Evolutionary conservation across 148 eudicot species (phyloP).

Genomic region (Fagopyrum esculentum): DNA sequence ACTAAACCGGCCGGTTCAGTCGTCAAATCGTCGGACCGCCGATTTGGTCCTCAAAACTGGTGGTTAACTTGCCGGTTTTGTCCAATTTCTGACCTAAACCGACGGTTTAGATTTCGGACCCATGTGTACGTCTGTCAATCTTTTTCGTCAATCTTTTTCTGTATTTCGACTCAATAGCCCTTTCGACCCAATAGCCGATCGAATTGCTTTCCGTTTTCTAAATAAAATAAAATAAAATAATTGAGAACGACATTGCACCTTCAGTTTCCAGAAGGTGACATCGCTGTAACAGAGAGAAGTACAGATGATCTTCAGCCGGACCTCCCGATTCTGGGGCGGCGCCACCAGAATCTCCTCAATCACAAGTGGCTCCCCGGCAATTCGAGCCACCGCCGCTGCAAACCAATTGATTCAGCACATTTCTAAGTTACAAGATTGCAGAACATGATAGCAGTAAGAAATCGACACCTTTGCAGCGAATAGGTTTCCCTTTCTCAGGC

Average conservation of each 20-base stretch:
- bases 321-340: slow-evolving; percentile 34
- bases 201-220: no score
- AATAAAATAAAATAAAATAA: background rate
- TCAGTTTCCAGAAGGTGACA: slow-evolving; percentile 35
- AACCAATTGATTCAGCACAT: background rate
- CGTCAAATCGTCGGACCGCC: no score
- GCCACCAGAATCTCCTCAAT: slow-evolving; percentile 46
- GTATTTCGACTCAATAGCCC: no score
- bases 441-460: background rate
- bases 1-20: no score
- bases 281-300: slow-evolving; percentile 41
- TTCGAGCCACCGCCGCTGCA: slow-evolving; percentile 48
- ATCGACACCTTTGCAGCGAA: slow-evolving; percentile 24
- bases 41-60: no score
- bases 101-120: no score
- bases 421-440: no score
- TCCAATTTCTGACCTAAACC: no score
- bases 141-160: no score
- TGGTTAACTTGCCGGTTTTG: no score
- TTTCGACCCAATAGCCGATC: no score
- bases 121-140: no score
- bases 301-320: slow-evolving; percentile 27
- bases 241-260: slow-evolving; percentile 11
- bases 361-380: slow-evolving; percentile 39
- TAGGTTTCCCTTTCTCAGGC: slow-evolving; percentile 19